Evolutionary conservation across 2,329 filamentous ascomycete species (phyloP).

Genomic region (Colletotrichum sp.): DNA sequence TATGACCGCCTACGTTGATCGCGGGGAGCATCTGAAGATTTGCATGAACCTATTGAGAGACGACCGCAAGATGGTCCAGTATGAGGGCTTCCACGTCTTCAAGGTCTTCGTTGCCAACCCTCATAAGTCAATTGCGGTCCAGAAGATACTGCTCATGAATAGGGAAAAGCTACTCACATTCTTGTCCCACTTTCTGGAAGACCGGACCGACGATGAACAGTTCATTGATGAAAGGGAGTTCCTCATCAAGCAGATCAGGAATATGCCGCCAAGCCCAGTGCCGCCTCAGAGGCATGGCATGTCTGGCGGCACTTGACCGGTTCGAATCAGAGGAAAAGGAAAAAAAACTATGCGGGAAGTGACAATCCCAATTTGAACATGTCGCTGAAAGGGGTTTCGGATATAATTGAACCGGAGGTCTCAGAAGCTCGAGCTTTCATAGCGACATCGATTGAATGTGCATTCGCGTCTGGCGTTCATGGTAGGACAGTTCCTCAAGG

Average conservation of each 20-base stretch:
- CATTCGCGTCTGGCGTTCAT: constrained; percentile 12
- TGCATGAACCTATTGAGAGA: constrained; percentile 97
- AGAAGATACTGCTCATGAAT: constrained; percentile 96
- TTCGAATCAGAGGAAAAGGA: neutral
- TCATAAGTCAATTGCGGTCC: constrained; percentile 95
- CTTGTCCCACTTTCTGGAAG: constrained; percentile 88
- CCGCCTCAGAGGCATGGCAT: constrained; percentile 48
- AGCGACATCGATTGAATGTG: neutral
- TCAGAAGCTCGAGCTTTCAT: neutral
- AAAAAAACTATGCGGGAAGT: neutral
- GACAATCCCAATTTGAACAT: neutral
- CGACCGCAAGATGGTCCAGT: constrained; percentile 98
- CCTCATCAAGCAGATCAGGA: constrained; percentile 89
- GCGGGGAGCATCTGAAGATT: constrained; percentile 94
- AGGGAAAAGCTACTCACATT: constrained; percentile 89
- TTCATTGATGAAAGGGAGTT: constrained; percentile 99
- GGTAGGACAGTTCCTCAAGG: neutral
- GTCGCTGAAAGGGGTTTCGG: neutral
- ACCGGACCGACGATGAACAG: constrained; percentile 95
- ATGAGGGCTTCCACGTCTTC: constrained; percentile 99
- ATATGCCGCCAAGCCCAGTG: constrained; percentile 65
- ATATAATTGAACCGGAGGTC: neutral
- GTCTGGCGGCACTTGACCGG: neutral
- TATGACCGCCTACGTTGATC: constrained; percentile 97
- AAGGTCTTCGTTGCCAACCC: constrained; percentile 99